Conservation (phyloP, 257 asterid species). For the Solanum chilense region DNA sequence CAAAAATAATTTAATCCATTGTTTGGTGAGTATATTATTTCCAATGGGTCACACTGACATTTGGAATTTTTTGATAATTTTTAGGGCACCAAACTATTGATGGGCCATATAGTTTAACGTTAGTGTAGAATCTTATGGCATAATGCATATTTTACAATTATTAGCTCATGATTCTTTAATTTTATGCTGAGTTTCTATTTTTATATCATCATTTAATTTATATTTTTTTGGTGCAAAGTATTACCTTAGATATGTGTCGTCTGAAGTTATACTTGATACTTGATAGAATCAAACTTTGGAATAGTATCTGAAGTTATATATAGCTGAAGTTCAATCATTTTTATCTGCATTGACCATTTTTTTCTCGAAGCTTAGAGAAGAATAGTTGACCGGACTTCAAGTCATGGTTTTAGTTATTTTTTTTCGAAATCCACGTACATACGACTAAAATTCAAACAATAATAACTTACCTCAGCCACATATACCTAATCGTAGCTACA, state of each 20-base stretch:
- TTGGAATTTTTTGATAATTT: not conserved
- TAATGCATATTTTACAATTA: not conserved
- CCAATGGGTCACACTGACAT: not conserved
- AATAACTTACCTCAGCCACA: not conserved
- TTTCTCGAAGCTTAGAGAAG: not conserved
- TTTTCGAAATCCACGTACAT: not conserved
- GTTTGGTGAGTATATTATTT: not conserved
- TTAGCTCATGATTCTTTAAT: not conserved
- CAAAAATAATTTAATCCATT: not conserved
- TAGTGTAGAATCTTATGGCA: not conserved
- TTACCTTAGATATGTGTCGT: not conserved
- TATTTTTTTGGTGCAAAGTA: not conserved
- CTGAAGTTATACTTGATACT: not conserved
- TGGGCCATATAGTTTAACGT: not conserved
- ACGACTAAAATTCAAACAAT: not conserved
- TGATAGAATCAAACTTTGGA: not conserved
- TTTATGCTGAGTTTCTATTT: too few species aligned
- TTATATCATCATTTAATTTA: not conserved
- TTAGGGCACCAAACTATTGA: not conserved
- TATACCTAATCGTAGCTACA: too few species aligned
- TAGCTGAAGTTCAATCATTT: not conserved
- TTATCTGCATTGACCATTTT: not conserved
- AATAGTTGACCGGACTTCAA: not conserved
- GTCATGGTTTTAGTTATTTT: not conserved
- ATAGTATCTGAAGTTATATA: not conserved